Conservation (phyloP, 192 early-diverging fungal genomes). For the Entomortierella parvispora region DNA sequence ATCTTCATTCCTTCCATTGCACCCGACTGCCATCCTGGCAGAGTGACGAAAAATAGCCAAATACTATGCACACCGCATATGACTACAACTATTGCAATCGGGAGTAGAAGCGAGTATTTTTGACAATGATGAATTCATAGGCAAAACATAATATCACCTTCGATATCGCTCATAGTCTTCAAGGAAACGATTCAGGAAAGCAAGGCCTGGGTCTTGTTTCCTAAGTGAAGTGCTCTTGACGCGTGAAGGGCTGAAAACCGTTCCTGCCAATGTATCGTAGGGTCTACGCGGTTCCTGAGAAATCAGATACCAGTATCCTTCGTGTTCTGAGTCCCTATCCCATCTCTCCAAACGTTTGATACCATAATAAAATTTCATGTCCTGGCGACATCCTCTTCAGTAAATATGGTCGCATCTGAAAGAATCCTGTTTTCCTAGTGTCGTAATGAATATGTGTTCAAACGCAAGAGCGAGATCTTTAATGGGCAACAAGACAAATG, state of each 20-base stretch:
- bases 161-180: background rate
- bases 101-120: conserved; percentile 23
- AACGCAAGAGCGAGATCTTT: conserved; percentile 50
- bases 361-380: too few relatives aligned
- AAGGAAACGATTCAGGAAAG: background rate
- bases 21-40: background rate
- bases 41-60: conserved; percentile 35
- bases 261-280: too few relatives aligned
- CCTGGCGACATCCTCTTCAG: too few relatives aligned
- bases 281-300: too few relatives aligned
- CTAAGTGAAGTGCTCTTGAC: too few relatives aligned
- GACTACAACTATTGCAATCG: conserved; percentile 5
- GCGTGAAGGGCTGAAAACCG: too few relatives aligned
- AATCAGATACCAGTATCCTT: too few relatives aligned
- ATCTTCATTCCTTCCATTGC: conserved; percentile 12
- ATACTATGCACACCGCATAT: conserved; percentile 2
- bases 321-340: too few relatives aligned
- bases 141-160: background rate
- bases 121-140: conserved; percentile 18
- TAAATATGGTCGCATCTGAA: too few relatives aligned
- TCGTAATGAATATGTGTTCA: conserved; percentile 5
- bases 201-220: background rate
- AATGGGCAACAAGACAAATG: conserved; percentile 13
- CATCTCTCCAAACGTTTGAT: too few relatives aligned
- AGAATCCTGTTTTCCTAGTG: background rate